Evolutionary conservation across 176 grass and related monocot genomes (phyloP).

Genomic region (Aegilops speltoides): DNA sequence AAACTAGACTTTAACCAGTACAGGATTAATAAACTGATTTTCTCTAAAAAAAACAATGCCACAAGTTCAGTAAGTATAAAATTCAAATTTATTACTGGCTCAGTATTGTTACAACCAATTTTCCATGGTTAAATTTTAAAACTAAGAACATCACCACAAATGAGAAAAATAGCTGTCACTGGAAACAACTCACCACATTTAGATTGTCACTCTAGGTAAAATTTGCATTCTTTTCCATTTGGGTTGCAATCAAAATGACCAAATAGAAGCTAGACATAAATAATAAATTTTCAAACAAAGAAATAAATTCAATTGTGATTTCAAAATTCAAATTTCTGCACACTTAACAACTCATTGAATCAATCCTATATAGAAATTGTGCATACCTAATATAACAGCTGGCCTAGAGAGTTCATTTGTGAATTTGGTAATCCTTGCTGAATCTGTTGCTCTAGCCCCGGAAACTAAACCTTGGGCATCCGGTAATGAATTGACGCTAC

Average conservation of each 20-base stretch:
- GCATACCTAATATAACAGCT: constrained; percentile 87
- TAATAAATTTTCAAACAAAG: not conserved
- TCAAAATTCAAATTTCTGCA: not conserved
- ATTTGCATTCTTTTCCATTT: not conserved
- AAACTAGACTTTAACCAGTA: not conserved
- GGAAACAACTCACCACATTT: not conserved
- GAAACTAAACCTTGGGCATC: constrained; percentile 79
- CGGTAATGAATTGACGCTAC: constrained; percentile 48
- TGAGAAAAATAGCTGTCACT: not conserved
- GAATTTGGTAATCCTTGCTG: constrained; percentile 81
- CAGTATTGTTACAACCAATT: not conserved
- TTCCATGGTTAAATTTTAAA: not conserved
- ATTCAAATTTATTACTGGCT: not conserved
- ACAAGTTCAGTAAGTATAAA: not conserved
- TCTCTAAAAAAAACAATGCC: not conserved
- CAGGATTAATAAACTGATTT: not conserved
- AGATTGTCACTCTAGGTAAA: not conserved
- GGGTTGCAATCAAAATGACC: constrained; percentile 5
- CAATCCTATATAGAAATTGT: constrained; percentile 15
- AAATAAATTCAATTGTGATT: not conserved
- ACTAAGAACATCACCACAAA: not conserved
- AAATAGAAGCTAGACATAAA: not conserved
- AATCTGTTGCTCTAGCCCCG: constrained; percentile 95
- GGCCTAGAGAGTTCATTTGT: constrained; percentile 79
- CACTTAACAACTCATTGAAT: not conserved